These are phyloP conservation scores for Westerdykella ornata DNA, from an alignment of 2,329 filamentous ascomycete species.

Conservation along the genomic window DNA sequence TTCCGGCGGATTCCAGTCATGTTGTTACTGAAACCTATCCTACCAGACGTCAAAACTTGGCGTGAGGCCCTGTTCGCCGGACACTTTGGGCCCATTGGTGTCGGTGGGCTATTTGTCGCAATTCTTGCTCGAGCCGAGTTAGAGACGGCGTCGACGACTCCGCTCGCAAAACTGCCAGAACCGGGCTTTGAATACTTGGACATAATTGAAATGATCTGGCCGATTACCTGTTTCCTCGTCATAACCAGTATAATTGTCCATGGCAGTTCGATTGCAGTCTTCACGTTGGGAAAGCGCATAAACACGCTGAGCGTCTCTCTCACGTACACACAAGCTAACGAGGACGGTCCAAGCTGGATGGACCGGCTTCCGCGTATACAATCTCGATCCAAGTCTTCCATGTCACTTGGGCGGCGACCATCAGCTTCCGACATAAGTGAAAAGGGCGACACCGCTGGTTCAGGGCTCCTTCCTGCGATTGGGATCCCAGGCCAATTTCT, in stretches of 20 bases:
- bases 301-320: conserved; percentile 92
- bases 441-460: conserved; percentile 53
- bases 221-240: conserved; percentile 88
- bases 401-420: conserved; percentile 61
- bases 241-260: conserved; percentile 92
- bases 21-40: conserved; percentile 81
- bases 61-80: conserved; percentile 93
- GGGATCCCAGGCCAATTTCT: conserved; percentile 71
- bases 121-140: conserved; percentile 91
- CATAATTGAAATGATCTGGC: conserved; percentile 85
- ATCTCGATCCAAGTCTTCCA: conserved; percentile 72
- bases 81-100: conserved; percentile 95
- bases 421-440: conserved; percentile 53
- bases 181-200: conserved; percentile 56
- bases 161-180: conserved; percentile 57
- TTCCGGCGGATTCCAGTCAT: conserved; percentile 96
- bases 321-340: conserved; percentile 86
- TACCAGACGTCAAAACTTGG: conserved; percentile 97
- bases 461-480: conserved; percentile 65
- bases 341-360: conserved; percentile 91
- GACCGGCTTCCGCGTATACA: conserved; percentile 76
- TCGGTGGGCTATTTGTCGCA: conserved; percentile 91
- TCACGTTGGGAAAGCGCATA: conserved; percentile 95
- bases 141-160: conserved; percentile 68
- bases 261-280: conserved; percentile 95